These are phyloP conservation scores for Pseudogymnoascus sp. DNA, from an alignment of 2,329 filamentous ascomycete species.

Conservation along the genomic window DNA sequence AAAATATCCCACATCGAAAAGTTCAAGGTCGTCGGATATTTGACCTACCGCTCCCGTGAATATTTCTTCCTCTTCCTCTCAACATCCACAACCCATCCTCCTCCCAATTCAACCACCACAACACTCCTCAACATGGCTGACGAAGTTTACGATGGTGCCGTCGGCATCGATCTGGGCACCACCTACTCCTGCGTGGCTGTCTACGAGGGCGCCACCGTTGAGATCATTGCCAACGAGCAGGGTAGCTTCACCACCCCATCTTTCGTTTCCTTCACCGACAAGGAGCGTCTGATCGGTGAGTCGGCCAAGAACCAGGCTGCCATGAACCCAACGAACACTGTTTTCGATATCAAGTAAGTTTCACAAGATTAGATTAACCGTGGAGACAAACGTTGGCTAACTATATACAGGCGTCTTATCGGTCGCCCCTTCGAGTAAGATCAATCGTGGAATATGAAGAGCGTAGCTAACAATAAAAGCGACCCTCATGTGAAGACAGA, in stretches of 20 bases:
- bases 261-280: conserved; percentile 97
- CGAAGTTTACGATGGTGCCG: conserved; percentile 98
- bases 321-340: conserved; percentile 97
- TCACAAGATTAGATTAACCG: background rate
- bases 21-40: conserved; percentile 8
- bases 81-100: conserved; percentile 14
- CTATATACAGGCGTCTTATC: conserved; percentile 71
- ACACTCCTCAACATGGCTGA: conserved; percentile 66
- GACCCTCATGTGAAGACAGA: conserved; percentile 42
- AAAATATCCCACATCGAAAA: background rate
- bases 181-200: conserved; percentile 99
- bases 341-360: conserved; percentile 97
- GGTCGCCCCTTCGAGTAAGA: conserved; percentile 97
- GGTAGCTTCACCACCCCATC: conserved; percentile 98
- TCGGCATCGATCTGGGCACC: conserved; percentile 99
- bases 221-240: conserved; percentile 99
- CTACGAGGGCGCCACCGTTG: conserved; percentile 98
- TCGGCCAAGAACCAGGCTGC: conserved; percentile 99
- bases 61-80: conserved; percentile 9
- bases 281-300: conserved; percentile 98
- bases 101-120: conserved; percentile 14
- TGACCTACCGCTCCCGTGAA: background rate
- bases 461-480: no score
- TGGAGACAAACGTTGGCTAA: background rate
- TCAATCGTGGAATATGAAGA: no score